Evolutionary conservation across 2,329 filamentous ascomycete genomes (phyloP).

Genomic region (Calonectria ilicicola): DNA sequence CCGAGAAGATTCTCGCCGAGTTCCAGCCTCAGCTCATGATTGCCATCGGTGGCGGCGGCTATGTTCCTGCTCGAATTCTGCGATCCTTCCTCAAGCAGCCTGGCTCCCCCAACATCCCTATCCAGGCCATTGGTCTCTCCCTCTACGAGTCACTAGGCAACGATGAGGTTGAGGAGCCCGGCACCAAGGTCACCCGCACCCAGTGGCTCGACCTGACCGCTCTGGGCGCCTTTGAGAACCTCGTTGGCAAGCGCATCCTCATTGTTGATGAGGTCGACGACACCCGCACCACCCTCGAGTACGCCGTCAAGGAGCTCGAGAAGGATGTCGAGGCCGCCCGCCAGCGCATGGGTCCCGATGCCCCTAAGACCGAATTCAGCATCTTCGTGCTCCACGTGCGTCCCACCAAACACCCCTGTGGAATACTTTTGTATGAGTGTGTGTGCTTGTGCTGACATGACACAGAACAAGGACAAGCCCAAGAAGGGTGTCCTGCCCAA

Average conservation of each 20-base stretch:
- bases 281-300: constrained; percentile 93
- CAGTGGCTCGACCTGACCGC: constrained; percentile 96
- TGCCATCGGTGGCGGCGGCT: constrained; percentile 96
- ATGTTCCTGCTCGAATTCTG: constrained; percentile 95
- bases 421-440: not conserved
- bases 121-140: constrained; percentile 98
- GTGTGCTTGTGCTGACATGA: constrained; percentile 23
- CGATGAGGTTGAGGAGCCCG: constrained; percentile 73
- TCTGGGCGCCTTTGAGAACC: constrained; percentile 76
- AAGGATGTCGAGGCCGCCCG: constrained; percentile 92
- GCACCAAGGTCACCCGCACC: constrained; percentile 95
- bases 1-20: constrained; percentile 81
- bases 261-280: constrained; percentile 81
- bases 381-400: constrained; percentile 95
- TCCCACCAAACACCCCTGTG: constrained; percentile 37
- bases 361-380: constrained; percentile 83
- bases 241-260: constrained; percentile 44
- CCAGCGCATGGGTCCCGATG: constrained; percentile 74
- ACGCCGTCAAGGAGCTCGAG: constrained; percentile 90
- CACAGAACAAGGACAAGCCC: constrained; percentile 92
- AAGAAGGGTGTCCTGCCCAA: constrained; percentile 91
- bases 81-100: constrained; percentile 96
- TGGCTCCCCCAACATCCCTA: constrained; percentile 92
- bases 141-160: constrained; percentile 88
- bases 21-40: constrained; percentile 98